These are phyloP conservation scores for Ettlia oleoabundans DNA, from an alignment of 139 green algal genomes.

Conservation along the genomic window DNA sequence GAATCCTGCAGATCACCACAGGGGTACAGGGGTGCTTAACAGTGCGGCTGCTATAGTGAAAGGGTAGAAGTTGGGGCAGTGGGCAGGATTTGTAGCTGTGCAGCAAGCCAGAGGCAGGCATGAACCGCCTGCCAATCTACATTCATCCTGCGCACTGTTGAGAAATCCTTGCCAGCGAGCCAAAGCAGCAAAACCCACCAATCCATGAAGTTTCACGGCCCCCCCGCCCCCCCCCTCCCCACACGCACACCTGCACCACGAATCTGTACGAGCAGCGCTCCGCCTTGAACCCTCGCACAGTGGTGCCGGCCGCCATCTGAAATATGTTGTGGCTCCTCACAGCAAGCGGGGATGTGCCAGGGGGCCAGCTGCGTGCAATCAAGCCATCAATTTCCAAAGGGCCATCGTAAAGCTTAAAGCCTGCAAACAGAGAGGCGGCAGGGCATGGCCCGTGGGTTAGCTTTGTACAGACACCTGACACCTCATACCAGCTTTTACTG, in stretches of 20 bases:
- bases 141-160: no score
- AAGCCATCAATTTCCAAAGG: not conserved
- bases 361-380: not conserved
- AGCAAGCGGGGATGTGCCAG: not conserved
- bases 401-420: slow-evolving; percentile 7
- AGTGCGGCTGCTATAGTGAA: not conserved
- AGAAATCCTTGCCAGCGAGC: no score
- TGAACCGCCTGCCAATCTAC: no score
- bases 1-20: not conserved
- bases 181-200: not conserved
- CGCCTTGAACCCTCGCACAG: not conserved
- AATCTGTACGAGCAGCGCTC: not conserved
- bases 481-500: no score
- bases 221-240: not conserved
- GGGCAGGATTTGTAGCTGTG: no score
- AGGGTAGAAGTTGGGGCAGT: not conserved
- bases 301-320: slow-evolving; percentile 11
- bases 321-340: not conserved
- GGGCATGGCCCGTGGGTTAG: not conserved
- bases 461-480: not conserved
- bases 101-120: no score
- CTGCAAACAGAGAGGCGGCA: not conserved
- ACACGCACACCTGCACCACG: not conserved
- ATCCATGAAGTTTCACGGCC: not conserved
- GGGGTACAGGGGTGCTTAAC: not conserved